Base-by-base conservation (phyloP, 2,329 filamentous ascomycete genomes). In the Thielaviopsis musarum region DNA sequence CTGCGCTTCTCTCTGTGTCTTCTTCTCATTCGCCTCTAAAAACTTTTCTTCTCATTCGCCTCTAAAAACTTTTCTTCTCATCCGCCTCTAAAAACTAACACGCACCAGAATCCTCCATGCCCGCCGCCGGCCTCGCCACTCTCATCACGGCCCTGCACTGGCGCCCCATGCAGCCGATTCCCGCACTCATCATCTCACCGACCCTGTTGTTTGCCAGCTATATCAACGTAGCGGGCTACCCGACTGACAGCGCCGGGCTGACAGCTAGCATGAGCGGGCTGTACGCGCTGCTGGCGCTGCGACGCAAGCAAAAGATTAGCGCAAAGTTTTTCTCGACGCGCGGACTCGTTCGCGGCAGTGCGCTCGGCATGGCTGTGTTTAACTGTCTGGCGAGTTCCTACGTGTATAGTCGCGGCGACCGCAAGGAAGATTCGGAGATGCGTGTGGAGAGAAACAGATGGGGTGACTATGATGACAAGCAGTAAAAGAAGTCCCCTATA, bases 171-270 rank as follows among this genome's bases (percentile, higher is more conserved):
- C 69, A 79, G 3, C 76, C 79, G 41, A 72, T 81, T 65, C 65
- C 73, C 56, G 58, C 57, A 1, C 73, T 79, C 66, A 70, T 77
- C 64, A 74, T 76, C 66, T 69, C 72, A n/a, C 76, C 76, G 24
- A 71, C 77, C 26, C 74, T 82, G 34, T 69, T 80, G 59, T 80
- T 82, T 69, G 72, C 75, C 58, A 76, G 74, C 66, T 83, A 82
- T 70, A 74, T 81, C 65, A 81, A 80, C 67, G 74, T 83, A 6
- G 77, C 79, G 21, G 79, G 79, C 61, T 81, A 77, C 70, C 75
- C 74, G 62, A 79, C 77, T 57, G 79, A 80, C 66, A 74, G 74
- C 60, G 80, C 79, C 2, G 80, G 78, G 56, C 69, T 82, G 60
- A 74, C 76, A 0, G 77, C 77, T 57, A 78, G 79, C 17, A 78